Conservation (phyloP, 495 filamentous ascomycete genomes). For the Podospora pseudoanserina region DNA sequence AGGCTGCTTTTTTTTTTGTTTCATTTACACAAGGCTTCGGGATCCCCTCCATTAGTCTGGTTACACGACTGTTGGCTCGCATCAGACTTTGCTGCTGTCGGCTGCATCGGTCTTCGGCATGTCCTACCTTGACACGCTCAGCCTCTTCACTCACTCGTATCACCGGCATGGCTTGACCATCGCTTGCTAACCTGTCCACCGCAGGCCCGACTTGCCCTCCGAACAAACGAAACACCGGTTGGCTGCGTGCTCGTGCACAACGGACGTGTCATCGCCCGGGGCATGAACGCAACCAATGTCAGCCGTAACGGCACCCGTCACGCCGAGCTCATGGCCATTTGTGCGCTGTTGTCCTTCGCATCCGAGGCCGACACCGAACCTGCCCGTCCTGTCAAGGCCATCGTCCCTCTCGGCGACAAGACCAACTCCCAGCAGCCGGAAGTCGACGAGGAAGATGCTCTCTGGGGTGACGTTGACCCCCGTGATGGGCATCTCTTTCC, state of each 20-base stretch:
- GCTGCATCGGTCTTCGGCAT: neutral
- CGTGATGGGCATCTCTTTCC: constrained; percentile 44
- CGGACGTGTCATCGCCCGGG: constrained; percentile 68
- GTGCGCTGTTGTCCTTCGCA: constrained; percentile 43
- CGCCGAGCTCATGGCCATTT: constrained; percentile 87
- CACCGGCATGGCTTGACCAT: neutral
- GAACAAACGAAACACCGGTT: constrained; percentile 84
- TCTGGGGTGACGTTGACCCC: constrained; percentile 46
- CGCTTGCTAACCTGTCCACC: constrained; percentile 13
- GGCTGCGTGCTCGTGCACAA: constrained; percentile 87
- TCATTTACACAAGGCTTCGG: constrained; percentile 2
- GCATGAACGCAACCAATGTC: constrained; percentile 95
- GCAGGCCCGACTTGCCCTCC: constrained; percentile 76
- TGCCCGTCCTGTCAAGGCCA: neutral
- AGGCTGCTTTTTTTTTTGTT: neutral
- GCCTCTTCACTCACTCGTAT: neutral
- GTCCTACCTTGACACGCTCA: constrained; percentile 4
- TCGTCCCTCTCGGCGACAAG: constrained; percentile 22
- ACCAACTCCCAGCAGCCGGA: constrained; percentile 15
- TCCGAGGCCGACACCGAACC: constrained; percentile 6
- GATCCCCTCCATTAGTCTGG: neutral
- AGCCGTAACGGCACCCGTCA: constrained; percentile 85
- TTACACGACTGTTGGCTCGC: constrained; percentile 1
- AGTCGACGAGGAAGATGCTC: constrained; percentile 15
- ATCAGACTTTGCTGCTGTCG: constrained; percentile 6